phyloP scores from a whole-genome alignment of 495 filamentous ascomycete genomes.

The Aspergillus asperescens region DNA sequence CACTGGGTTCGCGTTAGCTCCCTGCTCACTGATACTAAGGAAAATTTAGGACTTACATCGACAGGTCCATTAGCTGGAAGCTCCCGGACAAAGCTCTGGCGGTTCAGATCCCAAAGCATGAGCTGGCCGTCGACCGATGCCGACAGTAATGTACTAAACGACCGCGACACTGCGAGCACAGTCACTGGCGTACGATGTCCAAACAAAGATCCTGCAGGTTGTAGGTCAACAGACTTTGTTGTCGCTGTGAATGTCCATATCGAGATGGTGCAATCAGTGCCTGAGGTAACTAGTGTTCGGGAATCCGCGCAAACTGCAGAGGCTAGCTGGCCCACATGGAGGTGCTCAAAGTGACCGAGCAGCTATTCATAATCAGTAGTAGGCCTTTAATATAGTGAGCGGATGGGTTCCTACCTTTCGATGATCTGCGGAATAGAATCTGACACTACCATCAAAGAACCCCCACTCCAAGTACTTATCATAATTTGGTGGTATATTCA shows the following conservation, averaged over 20 bases:
- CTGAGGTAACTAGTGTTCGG: constrained; percentile 82
- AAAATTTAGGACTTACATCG: constrained; percentile 36
- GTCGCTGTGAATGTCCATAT: constrained; percentile 66
- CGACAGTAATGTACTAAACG: constrained; percentile 80
- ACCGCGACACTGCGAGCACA: constrained; percentile 73
- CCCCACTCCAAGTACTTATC: constrained; percentile 97
- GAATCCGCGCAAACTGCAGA: constrained; percentile 80
- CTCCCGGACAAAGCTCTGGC: constrained; percentile 75
- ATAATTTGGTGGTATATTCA: constrained; percentile 80
- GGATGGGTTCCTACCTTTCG: constrained; percentile 48
- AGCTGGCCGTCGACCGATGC: constrained; percentile 75
- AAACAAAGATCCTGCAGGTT: constrained; percentile 76
- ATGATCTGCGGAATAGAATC: constrained; percentile 79
- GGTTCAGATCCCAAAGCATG: constrained; percentile 90
- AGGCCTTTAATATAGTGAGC: background rate
- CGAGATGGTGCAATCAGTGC: constrained; percentile 84
- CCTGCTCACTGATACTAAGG: too few species aligned
- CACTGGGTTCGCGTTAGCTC: constrained; percentile 36
- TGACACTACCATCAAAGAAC: constrained; percentile 84
- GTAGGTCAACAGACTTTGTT: constrained; percentile 67
- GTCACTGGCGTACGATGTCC: constrained; percentile 81
- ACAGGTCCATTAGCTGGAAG: constrained; percentile 51
- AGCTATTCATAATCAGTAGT: constrained; percentile 28
- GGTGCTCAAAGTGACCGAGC: constrained; percentile 83
- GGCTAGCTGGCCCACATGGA: constrained; percentile 83